These are phyloP conservation scores for Centella asiatica DNA, from an alignment of 129 eudicot species.

Conservation along the genomic window DNA sequence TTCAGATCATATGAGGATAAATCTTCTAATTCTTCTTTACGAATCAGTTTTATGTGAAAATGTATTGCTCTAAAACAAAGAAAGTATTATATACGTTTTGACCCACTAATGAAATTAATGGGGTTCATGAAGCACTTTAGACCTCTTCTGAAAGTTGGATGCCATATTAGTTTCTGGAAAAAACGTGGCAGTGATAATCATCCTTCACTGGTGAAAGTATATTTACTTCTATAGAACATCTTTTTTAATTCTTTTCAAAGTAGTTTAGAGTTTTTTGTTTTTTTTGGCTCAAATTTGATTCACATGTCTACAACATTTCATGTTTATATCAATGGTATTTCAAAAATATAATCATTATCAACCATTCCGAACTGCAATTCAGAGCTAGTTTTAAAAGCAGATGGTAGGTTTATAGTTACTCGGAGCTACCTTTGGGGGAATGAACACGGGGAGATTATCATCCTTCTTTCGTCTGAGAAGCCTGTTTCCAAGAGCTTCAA, in stretches of 20 bases:
- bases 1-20: too few species aligned
- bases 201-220: not conserved
- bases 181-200: too few species aligned
- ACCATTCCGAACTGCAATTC: not conserved
- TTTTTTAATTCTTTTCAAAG: not conserved
- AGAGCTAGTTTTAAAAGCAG: not conserved
- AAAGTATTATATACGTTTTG: too few species aligned
- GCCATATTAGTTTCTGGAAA: too few species aligned
- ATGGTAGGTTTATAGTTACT: not conserved
- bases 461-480: slow-evolving; percentile 60
- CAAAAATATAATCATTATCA: not conserved
- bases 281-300: not conserved
- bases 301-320: not conserved
- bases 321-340: not conserved
- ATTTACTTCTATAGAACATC: not conserved
- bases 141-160: too few species aligned
- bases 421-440: slow-evolving; percentile 71
- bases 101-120: too few species aligned
- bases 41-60: too few species aligned
- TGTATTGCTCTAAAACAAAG: too few species aligned
- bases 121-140: too few species aligned
- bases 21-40: too few species aligned
- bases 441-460: slow-evolving; percentile 68
- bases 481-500: slow-evolving; percentile 54
- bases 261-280: not conserved